Evolutionary conservation across 306 rosid species (phyloP).

Genomic region (Prunus davidiana): DNA sequence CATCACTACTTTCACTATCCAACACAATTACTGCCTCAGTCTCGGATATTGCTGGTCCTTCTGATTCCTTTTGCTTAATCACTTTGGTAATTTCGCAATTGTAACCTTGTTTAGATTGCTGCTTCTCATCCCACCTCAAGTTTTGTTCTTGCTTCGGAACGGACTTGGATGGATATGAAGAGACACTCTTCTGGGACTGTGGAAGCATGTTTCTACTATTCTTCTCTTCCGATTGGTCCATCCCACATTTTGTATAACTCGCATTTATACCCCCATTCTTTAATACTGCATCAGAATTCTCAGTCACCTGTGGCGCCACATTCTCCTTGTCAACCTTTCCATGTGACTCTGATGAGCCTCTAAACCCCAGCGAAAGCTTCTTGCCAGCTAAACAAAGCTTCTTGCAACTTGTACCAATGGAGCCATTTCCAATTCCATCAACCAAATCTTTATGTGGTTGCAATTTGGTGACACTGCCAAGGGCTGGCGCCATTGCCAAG

Average conservation of each 20-base stretch:
- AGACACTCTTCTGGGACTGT: constrained; percentile 7
- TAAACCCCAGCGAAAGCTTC: constrained; percentile 24
- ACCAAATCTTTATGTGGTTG: neutral
- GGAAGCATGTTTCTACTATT: neutral
- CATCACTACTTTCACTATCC: constrained; percentile 44
- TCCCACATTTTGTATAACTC: neutral
- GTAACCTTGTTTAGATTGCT: neutral
- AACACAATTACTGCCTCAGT: constrained; percentile 29
- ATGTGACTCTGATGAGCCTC: constrained; percentile 14
- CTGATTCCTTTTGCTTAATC: constrained; percentile 4
- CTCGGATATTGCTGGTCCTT: neutral
- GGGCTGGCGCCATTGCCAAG: neutral
- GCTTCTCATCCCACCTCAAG: neutral
- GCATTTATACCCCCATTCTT: neutral
- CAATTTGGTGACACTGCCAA: neutral
- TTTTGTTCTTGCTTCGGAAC: constrained; percentile 15
- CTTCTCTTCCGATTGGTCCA: neutral
- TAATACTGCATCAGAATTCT: constrained; percentile 7
- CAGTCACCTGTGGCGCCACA: constrained; percentile 5
- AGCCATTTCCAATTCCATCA: constrained; percentile 10
- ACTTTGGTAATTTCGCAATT: neutral
- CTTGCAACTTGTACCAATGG: neutral
- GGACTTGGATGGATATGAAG: constrained; percentile 15
- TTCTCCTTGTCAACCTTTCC: constrained; percentile 28
- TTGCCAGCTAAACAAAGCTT: constrained; percentile 23